Base-by-base conservation (phyloP, 257 asterid genomes). In the Lavandula angustifolia region DNA sequence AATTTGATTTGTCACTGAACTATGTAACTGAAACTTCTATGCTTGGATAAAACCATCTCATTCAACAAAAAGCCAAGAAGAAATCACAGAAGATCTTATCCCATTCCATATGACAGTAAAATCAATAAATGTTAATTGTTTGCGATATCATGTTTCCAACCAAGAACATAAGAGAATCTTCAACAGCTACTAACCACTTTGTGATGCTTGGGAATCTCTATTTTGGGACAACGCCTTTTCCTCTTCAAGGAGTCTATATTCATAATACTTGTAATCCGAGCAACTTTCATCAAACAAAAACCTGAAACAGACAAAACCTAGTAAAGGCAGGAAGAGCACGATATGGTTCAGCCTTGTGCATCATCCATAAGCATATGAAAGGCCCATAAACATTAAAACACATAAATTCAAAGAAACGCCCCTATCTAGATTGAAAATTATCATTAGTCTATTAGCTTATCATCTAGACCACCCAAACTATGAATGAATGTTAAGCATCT, bases 211-310 rank as follows among this genome's bases (percentile, higher is more conserved):
- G 59, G 73, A 66, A 63, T 84, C 88, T 62, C 58, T 72, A 67
- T 84, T 62, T 75, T 80, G 89, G 60, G 82, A 75, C 69, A 84
- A 78, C 10, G 84, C 85, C 69, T 79, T 86, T 74, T 88, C 89
- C 84, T 88, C 96, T 81, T 81, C 85, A 64, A 69, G 55, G 67
- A 88, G 87, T 52, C 75, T 84, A 78, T 88, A 80, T 74, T 86
- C 95, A 69, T 91, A 91, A 57, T 88, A 88, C 73, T 88, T 91
- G 88, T 82, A 91, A 70, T 87, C 96, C 35, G 86, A 75, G 73
- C 92, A 87, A 75, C 77, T 82, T 69, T 81, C 83, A 66, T 91
- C 95, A 75, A 82, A 87, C 66, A 91, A 80, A 72, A 91, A 91
- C 85, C 95, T 87, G 87, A 67, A 64, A 10, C 57, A 33, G 52